Conservation (phyloP, 495 filamentous ascomycete species). For the Penicillium verhagenii region DNA sequence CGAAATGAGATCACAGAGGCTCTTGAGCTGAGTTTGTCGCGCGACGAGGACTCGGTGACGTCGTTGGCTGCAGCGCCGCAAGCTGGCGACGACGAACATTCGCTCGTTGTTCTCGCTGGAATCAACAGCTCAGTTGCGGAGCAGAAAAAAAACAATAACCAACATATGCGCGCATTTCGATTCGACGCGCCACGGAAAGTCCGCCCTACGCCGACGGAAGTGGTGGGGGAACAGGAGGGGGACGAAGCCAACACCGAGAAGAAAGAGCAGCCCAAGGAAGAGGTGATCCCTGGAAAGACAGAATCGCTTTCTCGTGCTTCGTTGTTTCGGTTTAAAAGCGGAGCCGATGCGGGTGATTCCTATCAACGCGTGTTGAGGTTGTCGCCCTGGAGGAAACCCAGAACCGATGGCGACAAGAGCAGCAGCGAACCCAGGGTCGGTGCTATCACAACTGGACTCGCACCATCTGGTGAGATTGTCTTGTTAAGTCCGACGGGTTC, state of each 20-base stretch:
- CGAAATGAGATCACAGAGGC: constrained; percentile 60
- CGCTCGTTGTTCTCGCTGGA: constrained; percentile 70
- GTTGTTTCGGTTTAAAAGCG: constrained; percentile 58
- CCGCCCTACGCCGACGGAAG: not conserved
- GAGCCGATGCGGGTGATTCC: constrained; percentile 51
- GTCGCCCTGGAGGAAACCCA: constrained; percentile 55
- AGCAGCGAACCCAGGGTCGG: constrained; percentile 53
- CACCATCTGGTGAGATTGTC: constrained; percentile 72
- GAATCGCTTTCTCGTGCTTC: constrained; percentile 55
- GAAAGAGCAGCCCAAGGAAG: constrained; percentile 26
- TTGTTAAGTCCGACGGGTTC: constrained; percentile 66
- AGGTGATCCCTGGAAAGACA: constrained; percentile 41
- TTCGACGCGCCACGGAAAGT: constrained; percentile 49
- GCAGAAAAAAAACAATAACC: constrained; percentile 73
- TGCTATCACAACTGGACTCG: constrained; percentile 71
- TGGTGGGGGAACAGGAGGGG: constrained; percentile 15
- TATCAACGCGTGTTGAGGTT: constrained; percentile 80
- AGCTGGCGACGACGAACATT: constrained; percentile 41
- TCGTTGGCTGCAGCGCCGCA: constrained; percentile 66
- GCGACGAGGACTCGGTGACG: constrained; percentile 89
- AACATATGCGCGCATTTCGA: constrained; percentile 81
- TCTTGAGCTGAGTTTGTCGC: constrained; percentile 77
- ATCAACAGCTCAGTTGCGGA: constrained; percentile 79
- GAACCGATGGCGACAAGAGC: constrained; percentile 20
- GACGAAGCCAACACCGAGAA: constrained; percentile 25